Base-by-base conservation (phyloP, 441 rosid genomes). In the Macaranga tanarius region DNA sequence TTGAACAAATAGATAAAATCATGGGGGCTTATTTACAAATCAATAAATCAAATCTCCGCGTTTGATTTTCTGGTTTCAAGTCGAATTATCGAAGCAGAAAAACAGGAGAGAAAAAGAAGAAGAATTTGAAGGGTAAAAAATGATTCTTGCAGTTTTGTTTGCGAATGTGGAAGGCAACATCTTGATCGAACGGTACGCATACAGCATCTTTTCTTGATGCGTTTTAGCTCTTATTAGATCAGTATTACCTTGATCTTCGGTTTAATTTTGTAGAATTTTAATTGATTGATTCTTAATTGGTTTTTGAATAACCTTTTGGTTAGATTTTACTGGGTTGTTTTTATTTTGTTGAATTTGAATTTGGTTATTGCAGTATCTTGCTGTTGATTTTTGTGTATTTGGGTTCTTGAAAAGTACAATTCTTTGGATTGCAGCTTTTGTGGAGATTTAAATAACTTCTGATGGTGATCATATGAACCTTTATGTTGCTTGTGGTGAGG, bases 101-200 rank as follows among this genome's bases (percentile, higher is more conserved):
- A 34, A 20, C 48, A 52, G 17, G 12, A 22, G 31, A 25, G n/a
- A n/a, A n/a, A 45, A 58, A 47, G 48, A 68, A 55, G 10, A 48
- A 25, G 5, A 6, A 2, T 28, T 28, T 28, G 31, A 28, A 28
- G 31, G 31, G 3, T 28, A 8, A 26, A 75, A 56, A 12, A 93
- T 91, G 97, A 89, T 93, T 64, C 94, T 93, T 7, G 97, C 98
- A 0, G 85, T 89, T 42, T 82, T 93, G 73, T 91, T 93, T 73
- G 91, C 97, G 1, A 93, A 93, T 58, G 87, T 87, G 42, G 97
- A 85, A 52, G 98, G 98, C 62, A 93, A 93, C 85, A 92, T 93
- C 67, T 77, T 93, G 31, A 87, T 93, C 77, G 98, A 93, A 83
- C 79, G 97, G 98, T 88, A 75, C 56, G 67, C 7, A 6, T 73